Evolutionary conservation across 2,329 filamentous ascomycete species (phyloP), one percentile per base, ranked within the genome.

Genomic region (Karstenula rhodostoma): DNA sequence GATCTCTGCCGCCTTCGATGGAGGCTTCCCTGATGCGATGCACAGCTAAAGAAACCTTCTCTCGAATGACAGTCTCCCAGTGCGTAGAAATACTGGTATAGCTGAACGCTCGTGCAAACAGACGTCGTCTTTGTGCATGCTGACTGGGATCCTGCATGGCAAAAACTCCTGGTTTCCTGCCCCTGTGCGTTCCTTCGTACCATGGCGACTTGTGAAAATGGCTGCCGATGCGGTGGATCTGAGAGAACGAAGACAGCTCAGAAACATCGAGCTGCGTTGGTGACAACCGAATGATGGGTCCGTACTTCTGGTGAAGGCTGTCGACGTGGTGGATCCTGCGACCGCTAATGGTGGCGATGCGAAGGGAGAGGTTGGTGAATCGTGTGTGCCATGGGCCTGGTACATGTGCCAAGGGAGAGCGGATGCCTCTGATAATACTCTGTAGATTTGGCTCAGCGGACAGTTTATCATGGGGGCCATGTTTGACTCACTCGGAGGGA

Each of bases 161-260:
- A 56, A 82, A 81, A 10, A 81, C 63, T 5, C 67, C 72, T 2
- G 61, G 65, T 6, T 72, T 69, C 6, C 67, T 67, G 42, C 64
- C 62, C 6, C 65, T 66, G 23, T 63, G 62, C 12, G 71, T 44
- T 3, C 60, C 54, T 19, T 63, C 29, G 60, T 83, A 83, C 73
- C 76, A 82, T 2, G 70, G 59, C 1, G 70, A 74, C 59, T 83
- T 83, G 4, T 72, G 60, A 52, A 79, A 82, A 5, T 75, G 76
- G 25, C 76, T 74, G 1, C 79, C 79, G 4, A 79, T 73, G 42
- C 66, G 69, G 44, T 75, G 72, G 19, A 75, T 74, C 29, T 71
- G 63, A 22, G 63, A 60, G 13, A 67, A 64, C 25, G 62, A 69
- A 40, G 53, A 32, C 9, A 66, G 44, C 19, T 71, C 68, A 7